Base-by-base conservation (phyloP, 2,329 filamentous ascomycete species). In the Hypomyces perniciosus region DNA sequence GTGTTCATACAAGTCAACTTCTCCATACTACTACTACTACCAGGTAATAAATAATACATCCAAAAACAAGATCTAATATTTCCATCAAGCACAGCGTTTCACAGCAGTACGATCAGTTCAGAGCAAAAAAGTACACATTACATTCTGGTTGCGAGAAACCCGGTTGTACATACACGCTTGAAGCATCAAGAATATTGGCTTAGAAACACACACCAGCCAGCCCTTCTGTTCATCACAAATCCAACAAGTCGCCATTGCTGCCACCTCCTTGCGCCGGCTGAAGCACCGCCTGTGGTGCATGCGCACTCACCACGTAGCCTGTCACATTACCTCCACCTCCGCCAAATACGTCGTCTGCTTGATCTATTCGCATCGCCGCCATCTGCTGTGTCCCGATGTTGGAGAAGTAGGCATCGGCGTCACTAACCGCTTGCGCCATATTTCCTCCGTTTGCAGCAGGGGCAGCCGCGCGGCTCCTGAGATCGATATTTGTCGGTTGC, bases 381-480 rank as follows among this genome's bases (percentile, higher is more conserved):
- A 90, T 87, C 65, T 88, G 84, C 65, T 85, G 81, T 53, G 73
- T 80, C 1, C 85, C 84, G n/a, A 90, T 76, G 41, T 83, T 86
- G 12, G 87, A 84, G 68, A 96, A 97, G 69, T 96, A 96, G 12
- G 85, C 83, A 63, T 96, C 92, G 8, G 91, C 92, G 49, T 93
- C 90, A 61, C 79, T 87, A 34, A 95, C 83, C 1, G 90, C 90
- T 28, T 83, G 81, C 4, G 81, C 77, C 51, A 90, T 75, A 61
- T 85, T 78, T 44, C 66, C 60, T 39, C 62, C 62, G 52, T 64
- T 62, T 20, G 40, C 41, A 7, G 39, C 54, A 8, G 55, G 46
- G 13, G 56, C 54, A 33, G 60, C 57, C 26, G 61, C 58, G 26
- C 67, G 64, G 39, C 60, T 72, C 56, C 72, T 70, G 30, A 72